Evolutionary conservation across 352 stramenopile genomes (phyloP).

Genomic region (Phytophthora hybrid): DNA sequence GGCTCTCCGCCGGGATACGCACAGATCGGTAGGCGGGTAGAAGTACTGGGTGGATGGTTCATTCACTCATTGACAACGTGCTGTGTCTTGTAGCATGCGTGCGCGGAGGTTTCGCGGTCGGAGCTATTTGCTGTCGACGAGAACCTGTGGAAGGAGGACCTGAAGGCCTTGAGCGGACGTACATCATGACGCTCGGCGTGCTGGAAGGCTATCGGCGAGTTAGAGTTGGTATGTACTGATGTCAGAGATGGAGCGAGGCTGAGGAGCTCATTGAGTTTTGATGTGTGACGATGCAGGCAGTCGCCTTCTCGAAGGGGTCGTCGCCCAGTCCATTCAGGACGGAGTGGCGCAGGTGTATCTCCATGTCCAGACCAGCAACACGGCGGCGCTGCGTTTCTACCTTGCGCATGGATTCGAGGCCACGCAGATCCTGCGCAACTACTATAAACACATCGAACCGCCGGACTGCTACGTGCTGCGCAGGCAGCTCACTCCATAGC

Average conservation of each 20-base stretch:
- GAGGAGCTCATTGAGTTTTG: neutral
- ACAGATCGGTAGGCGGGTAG: conserved; percentile 48
- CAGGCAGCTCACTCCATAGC: conserved; percentile 55
- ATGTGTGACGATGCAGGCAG: conserved; percentile 35
- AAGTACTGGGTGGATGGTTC: neutral
- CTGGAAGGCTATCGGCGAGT: conserved; percentile 88
- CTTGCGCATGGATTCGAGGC: conserved; percentile 86
- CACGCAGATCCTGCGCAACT: conserved; percentile 92
- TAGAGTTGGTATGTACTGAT: conserved; percentile 59
- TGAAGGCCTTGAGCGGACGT: conserved; percentile 59
- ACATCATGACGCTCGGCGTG: conserved; percentile 96
- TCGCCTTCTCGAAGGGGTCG: conserved; percentile 50
- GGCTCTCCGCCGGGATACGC: conserved; percentile 58
- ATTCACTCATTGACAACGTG: neutral
- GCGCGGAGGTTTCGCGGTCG: conserved; percentile 85
- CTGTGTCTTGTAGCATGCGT: conserved; percentile 62
- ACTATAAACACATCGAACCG: conserved; percentile 95
- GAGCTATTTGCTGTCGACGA: conserved; percentile 91
- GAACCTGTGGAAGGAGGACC: conserved; percentile 52
- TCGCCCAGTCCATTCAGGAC: conserved; percentile 46
- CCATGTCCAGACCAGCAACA: conserved; percentile 95
- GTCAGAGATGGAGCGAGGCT: neutral
- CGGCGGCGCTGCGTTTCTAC: conserved; percentile 94
- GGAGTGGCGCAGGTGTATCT: conserved; percentile 78
- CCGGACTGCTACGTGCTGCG: conserved; percentile 94